phyloP scores from a whole-genome alignment of 805 yeast genomes.

The Pichia eremophila region DNA sequence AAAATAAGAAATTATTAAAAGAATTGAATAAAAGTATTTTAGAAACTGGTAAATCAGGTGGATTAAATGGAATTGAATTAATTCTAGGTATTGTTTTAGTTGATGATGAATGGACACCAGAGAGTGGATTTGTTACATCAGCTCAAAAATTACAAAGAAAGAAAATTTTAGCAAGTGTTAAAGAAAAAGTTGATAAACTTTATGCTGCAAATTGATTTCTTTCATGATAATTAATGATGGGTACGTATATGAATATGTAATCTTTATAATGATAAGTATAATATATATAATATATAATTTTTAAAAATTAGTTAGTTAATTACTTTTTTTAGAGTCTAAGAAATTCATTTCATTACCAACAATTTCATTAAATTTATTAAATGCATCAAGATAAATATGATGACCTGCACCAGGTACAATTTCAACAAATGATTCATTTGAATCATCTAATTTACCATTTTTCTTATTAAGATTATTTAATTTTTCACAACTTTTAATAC shows the following conservation, averaged over 20 bases:
- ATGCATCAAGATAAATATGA: constrained; percentile 69
- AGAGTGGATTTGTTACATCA: constrained; percentile 84
- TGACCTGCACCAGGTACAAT: constrained; percentile 57
- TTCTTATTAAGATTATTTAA: constrained; percentile 19
- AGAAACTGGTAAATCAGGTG: constrained; percentile 71
- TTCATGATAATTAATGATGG: too few relatives aligned
- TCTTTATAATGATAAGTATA: not conserved
- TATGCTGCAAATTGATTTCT: constrained; percentile 28
- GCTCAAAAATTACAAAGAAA: constrained; percentile 95
- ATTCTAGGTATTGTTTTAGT: constrained; percentile 67
- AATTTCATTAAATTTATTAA: constrained; percentile 40
- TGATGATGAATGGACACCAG: constrained; percentile 97
- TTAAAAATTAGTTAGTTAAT: too few relatives aligned
- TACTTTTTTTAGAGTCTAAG: constrained; percentile 8
- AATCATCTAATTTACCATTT: constrained; percentile 7
- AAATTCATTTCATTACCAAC: constrained; percentile 43
- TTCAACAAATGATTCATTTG: constrained; percentile 10
- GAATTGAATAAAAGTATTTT: constrained; percentile 52
- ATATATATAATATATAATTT: too few relatives aligned
- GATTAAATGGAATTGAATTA: constrained; percentile 78
- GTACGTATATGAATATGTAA: not conserved
- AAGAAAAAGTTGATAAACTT: constrained; percentile 57
- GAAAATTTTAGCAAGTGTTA: constrained; percentile 66
- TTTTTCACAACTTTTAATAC: constrained; percentile 30
- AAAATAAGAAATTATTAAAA: constrained; percentile 45